Evolutionary conservation across 179 eudicot genomes (phyloP), one percentile per base, ranked within the genome.

Genomic region (Amaranthus tricolor): DNA sequence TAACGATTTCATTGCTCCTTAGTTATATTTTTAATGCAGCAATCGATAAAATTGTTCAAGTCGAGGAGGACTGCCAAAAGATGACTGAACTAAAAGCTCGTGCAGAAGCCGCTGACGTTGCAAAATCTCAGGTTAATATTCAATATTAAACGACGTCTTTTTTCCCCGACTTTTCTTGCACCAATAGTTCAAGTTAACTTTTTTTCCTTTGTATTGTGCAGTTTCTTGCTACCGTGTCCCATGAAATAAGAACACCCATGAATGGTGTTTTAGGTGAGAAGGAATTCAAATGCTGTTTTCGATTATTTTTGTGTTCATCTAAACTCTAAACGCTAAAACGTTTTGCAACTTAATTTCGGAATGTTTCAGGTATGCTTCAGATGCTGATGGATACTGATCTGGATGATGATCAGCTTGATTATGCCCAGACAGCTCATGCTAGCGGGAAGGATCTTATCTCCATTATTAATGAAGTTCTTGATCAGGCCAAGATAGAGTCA

Each of bases 211-310:
- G 76, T 57, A 49, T 70, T 76, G 74, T 84, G 85, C 84, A 95
- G 99, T 96, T 96, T 84, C 96, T 96, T 55, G 99, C 99, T 47
- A 96, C 96, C 12, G 98, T 96, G 71, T 96, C 99, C 48, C 99
- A 96, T 79, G 99, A 96, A 80, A 96, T 96, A 70, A 87, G 99
- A 82, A 93, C 97, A 66, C 98, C 99, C 9, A 93, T 96, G 99
- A 91, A 91, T 53, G 99, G 99, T 20, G 97, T 96, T 69, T 79
- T 96, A 85, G 99, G 99, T 95, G 74, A 85, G 77, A 13, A 60
- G 15, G 72, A 62, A 55, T 62, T 55, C 40, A 13, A 7, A 3
- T 12, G 44, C 6, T 43, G 19, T 62, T 9, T 60, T 15, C 24
- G 5, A 9, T 60, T 14, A 51, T 6, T 73, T 62, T 24, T 11